Percentiles rank a stretch among this genome's conserved stretches.
Evolutionary conservation across 305 asterid species (phyloP).

Genomic region (Fraxinus greggii): DNA sequence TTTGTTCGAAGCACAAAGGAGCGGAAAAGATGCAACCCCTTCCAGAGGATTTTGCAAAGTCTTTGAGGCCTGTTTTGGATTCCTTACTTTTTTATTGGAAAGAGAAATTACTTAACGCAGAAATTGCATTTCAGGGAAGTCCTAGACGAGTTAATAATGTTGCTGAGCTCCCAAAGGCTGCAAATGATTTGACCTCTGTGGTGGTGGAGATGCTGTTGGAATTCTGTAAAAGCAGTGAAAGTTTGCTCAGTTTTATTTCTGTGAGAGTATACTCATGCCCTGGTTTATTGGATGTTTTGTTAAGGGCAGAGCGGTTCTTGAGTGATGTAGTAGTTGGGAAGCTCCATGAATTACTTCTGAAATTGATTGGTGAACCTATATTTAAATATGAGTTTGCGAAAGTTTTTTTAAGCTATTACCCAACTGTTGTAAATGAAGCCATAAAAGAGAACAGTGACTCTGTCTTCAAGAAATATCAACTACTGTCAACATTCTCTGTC

Average conservation of each 20-base stretch:
- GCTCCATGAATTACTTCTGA: slow-evolving; percentile 85
- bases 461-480: slow-evolving; percentile 53
- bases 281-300: slow-evolving; percentile 71
- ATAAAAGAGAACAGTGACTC: slow-evolving; percentile 52
- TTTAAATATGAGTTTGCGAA: slow-evolving; percentile 92
- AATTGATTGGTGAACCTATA: slow-evolving; percentile 83
- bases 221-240: slow-evolving; percentile 78
- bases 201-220: slow-evolving; percentile 80
- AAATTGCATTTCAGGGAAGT: slow-evolving; percentile 39
- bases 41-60: slow-evolving; percentile 51
- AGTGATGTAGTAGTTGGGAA: slow-evolving; percentile 42
- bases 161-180: slow-evolving; percentile 39
- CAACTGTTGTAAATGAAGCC: slow-evolving; percentile 57
- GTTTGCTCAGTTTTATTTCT: slow-evolving; percentile 88
- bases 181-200: slow-evolving; percentile 63
- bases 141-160: slow-evolving; percentile 36
- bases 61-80: slow-evolving; percentile 80
- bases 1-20: slow-evolving; percentile 94
- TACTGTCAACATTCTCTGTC: slow-evolving; percentile 81
- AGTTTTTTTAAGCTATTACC: slow-evolving; percentile 77
- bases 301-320: slow-evolving; percentile 73
- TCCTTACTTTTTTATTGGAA: slow-evolving; percentile 64
- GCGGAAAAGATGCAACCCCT: slow-evolving; percentile 86
- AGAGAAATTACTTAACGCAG: slow-evolving; percentile 42
- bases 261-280: slow-evolving; percentile 59